Conservation (phyloP, 805 yeast species). For the Naumovozyma castellii region DNA sequence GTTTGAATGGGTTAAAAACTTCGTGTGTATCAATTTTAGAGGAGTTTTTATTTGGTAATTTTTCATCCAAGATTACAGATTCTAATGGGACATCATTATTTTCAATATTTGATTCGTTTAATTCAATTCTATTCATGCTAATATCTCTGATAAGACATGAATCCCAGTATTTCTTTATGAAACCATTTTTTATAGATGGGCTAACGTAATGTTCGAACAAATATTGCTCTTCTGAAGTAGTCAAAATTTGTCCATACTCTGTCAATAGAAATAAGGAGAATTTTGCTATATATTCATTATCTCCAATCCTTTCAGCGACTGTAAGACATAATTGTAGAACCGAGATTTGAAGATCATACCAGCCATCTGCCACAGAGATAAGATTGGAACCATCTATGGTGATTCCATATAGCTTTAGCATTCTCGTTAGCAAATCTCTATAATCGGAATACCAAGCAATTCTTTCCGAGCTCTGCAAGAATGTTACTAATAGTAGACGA, state of each 20-base stretch:
- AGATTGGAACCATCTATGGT: conserved; percentile 27
- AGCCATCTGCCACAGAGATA: conserved; percentile 30
- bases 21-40: conserved; percentile 30
- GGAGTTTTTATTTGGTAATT: conserved; percentile 6
- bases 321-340: conserved; percentile 43
- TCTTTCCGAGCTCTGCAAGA: conserved; percentile 34
- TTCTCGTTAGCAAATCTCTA: conserved; percentile 37
- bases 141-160: conserved; percentile 50
- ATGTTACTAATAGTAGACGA: conserved; percentile 49
- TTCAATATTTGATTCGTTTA: conserved; percentile 9
- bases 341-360: conserved; percentile 51
- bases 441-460: conserved; percentile 27
- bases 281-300: conserved; percentile 35
- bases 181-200: conserved; percentile 18
- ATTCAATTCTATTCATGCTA: conserved; percentile 27
- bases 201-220: conserved; percentile 26
- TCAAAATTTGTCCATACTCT: conserved; percentile 44
- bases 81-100: conserved; percentile 13
- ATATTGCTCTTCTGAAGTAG: conserved; percentile 47
- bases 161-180: conserved; percentile 57
- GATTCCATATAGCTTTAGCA: conserved; percentile 49
- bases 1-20: conserved; percentile 49
- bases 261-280: conserved; percentile 48
- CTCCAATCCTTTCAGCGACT: conserved; percentile 44
- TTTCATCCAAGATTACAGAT: conserved; percentile 5